phyloP scores from a whole-genome alignment of 176 grass and related monocot genomes.

The Thalia dealbata region DNA sequence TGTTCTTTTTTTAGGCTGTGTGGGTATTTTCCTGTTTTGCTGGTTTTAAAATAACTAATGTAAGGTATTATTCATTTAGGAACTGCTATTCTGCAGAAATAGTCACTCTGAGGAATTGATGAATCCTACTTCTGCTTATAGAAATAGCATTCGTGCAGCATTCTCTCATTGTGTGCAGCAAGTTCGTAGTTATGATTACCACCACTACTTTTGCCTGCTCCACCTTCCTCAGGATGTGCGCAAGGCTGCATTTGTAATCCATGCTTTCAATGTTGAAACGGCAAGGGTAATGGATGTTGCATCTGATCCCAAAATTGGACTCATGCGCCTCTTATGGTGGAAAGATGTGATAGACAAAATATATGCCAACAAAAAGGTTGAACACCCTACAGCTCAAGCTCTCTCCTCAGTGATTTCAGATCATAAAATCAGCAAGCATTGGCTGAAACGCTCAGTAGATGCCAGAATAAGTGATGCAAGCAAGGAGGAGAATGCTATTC shows the following conservation, averaged over 20 bases:
- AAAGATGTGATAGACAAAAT: slow-evolving; percentile 66
- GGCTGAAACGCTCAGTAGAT: slow-evolving; percentile 73
- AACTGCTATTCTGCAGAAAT: background rate
- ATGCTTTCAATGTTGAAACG: slow-evolving; percentile 80
- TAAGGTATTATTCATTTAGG: background rate
- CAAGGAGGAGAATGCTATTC: slow-evolving; percentile 38
- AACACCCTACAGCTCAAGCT: slow-evolving; percentile 61
- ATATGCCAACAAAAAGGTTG: slow-evolving; percentile 44
- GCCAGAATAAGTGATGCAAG: slow-evolving; percentile 75
- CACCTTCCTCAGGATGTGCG: slow-evolving; percentile 59
- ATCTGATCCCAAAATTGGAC: slow-evolving; percentile 60
- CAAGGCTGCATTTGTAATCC: slow-evolving; percentile 65
- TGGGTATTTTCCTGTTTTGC: background rate
- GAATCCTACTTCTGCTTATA: slow-evolving; percentile 21
- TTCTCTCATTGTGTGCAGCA: slow-evolving; percentile 76
- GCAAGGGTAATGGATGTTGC: slow-evolving; percentile 69
- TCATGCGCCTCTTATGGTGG: slow-evolving; percentile 80
- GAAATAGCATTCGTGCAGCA: slow-evolving; percentile 32
- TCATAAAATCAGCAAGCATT: slow-evolving; percentile 70
- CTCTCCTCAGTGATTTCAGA: slow-evolving; percentile 43
- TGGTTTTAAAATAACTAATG: background rate
- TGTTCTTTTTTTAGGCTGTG: background rate
- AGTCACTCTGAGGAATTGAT: slow-evolving; percentile 25
- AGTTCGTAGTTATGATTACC: slow-evolving; percentile 79
- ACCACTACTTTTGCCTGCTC: slow-evolving; percentile 86